Evolutionary conservation across 164 flowering plant genomes (phyloP).

Genomic region (Santalum album): DNA sequence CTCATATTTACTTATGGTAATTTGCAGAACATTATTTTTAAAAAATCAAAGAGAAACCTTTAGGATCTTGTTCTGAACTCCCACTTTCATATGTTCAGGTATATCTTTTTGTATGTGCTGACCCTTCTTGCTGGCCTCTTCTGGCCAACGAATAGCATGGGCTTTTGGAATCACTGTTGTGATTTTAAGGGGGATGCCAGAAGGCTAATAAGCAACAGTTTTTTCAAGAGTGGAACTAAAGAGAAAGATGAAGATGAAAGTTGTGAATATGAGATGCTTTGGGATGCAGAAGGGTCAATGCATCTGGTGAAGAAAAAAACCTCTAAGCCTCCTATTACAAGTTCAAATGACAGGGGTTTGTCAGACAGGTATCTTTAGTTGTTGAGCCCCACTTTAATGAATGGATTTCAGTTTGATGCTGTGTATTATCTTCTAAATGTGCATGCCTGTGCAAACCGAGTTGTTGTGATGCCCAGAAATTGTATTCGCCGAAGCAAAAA

Average conservation of each 20-base stretch:
- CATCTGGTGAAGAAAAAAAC: slow-evolving; percentile 65
- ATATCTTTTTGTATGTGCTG: slow-evolving; percentile 40
- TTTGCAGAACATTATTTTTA: neutral
- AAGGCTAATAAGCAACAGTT: slow-evolving; percentile 19
- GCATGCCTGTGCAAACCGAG: neutral
- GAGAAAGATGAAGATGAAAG: slow-evolving; percentile 75
- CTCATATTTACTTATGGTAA: slow-evolving; percentile 80
- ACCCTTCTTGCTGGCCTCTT: slow-evolving; percentile 52
- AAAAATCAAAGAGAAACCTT: neutral
- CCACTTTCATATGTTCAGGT: slow-evolving; percentile 42
- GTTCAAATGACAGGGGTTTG: slow-evolving; percentile 23
- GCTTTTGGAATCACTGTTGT: slow-evolving; percentile 17
- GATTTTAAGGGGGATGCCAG: slow-evolving; percentile 16
- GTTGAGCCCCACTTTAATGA: neutral
- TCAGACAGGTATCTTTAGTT: slow-evolving; percentile 46
- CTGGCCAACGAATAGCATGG: slow-evolving; percentile 52
- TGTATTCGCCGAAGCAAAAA: no score
- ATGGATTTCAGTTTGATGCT: neutral
- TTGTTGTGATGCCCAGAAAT: neutral
- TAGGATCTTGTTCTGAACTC: slow-evolving; percentile 6
- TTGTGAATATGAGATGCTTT: slow-evolving; percentile 80
- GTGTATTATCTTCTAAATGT: neutral
- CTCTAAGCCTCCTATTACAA: slow-evolving; percentile 12
- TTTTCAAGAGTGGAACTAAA: slow-evolving; percentile 29
- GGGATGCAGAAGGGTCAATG: slow-evolving; percentile 96